Conservation (phyloP, 495 filamentous ascomycete species). For the Penicillium paxilli region DNA sequence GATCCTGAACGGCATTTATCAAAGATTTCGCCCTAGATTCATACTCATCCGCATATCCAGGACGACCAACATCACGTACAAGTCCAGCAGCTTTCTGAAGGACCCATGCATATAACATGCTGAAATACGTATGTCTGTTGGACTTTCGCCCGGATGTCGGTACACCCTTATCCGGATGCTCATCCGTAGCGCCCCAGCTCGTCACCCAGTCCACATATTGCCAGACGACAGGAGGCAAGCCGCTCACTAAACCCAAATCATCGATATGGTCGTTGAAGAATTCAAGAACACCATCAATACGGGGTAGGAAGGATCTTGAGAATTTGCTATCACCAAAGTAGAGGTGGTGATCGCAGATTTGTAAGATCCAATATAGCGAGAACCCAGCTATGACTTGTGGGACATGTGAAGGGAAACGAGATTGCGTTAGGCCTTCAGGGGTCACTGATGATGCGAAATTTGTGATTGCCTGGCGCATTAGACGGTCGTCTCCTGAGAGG, state of each 20-base stretch:
- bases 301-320: constrained; percentile 28
- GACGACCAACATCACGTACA: constrained; percentile 27
- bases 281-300: constrained; percentile 38
- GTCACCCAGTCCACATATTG: constrained; percentile 44
- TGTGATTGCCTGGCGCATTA: constrained; percentile 39
- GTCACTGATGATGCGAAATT: constrained; percentile 34
- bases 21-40: constrained; percentile 24
- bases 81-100: constrained; percentile 27
- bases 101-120: constrained; percentile 37
- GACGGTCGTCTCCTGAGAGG: constrained; percentile 35
- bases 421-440: constrained; percentile 32
- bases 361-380: constrained; percentile 39
- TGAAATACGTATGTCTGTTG: constrained; percentile 36
- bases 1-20: constrained; percentile 20
- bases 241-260: constrained; percentile 30
- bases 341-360: constrained; percentile 35
- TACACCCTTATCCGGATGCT: constrained; percentile 37
- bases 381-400: constrained; percentile 37
- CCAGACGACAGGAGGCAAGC: constrained; percentile 29
- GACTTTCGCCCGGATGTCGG: constrained; percentile 28
- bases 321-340: constrained; percentile 34
- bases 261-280: constrained; percentile 36
- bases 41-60: constrained; percentile 34
- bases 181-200: constrained; percentile 35
- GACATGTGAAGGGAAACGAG: constrained; percentile 35